These are phyloP conservation scores for Phytophthora hybrid DNA, from an alignment of 352 stramenopile genomes.

Conservation along the genomic window DNA sequence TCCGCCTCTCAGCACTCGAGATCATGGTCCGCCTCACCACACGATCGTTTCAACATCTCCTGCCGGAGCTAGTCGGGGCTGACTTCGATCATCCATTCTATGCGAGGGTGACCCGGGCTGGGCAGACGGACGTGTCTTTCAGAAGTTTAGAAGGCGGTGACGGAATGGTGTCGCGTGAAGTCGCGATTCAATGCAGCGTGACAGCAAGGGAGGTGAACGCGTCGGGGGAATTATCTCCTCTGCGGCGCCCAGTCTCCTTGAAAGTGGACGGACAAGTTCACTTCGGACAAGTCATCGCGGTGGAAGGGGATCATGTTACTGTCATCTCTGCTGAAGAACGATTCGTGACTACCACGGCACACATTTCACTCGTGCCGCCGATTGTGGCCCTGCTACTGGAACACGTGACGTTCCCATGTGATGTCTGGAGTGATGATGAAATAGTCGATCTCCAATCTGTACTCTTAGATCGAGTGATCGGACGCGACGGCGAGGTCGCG, in stretches of 20 bases:
- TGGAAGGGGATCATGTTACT: neutral
- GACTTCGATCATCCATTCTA: neutral
- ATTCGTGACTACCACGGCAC: neutral
- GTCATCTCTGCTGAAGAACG: neutral
- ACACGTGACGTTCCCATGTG: neutral
- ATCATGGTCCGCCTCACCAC: constrained; percentile 1
- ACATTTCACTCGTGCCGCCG: neutral
- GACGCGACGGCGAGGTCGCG: neutral
- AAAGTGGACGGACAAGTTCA: neutral
- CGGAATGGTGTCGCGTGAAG: neutral
- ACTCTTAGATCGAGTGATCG: neutral
- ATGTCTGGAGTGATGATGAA: neutral
- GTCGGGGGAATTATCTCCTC: neutral
- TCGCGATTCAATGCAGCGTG: neutral
- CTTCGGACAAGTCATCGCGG: neutral
- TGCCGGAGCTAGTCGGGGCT: neutral
- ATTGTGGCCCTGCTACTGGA: neutral
- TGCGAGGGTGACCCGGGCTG: neutral
- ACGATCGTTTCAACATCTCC: neutral
- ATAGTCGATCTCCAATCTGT: neutral
- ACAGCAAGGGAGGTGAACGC: neutral
- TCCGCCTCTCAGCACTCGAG: neutral
- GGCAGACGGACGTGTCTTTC: neutral
- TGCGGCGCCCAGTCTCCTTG: neutral
- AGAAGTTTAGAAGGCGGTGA: neutral